These are phyloP conservation scores for Whalleya microplaca DNA, from an alignment of 2,329 filamentous ascomycete genomes.

Conservation along the genomic window DNA sequence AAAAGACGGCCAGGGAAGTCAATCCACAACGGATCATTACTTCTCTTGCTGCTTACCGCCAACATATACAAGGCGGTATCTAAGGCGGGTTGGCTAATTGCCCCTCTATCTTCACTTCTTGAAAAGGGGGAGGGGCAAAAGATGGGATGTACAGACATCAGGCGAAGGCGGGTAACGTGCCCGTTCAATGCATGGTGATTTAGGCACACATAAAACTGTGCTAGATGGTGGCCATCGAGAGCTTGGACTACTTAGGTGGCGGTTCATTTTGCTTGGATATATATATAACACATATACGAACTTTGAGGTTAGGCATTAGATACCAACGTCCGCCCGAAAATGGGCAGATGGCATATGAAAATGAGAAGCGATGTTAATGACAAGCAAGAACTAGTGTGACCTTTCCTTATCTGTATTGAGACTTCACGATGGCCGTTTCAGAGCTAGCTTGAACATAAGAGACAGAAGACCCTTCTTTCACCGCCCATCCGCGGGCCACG, in stretches of 20 bases:
- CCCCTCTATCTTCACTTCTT: conserved; percentile 11
- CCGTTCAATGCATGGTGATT: conserved; percentile 13
- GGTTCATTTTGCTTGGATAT: conserved; percentile 25
- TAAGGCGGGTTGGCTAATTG: conserved; percentile 4
- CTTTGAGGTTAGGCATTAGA: conserved; percentile 30
- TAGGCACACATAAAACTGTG: conserved; percentile 16
- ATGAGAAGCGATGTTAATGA: conserved; percentile 34
- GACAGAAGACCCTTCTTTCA: no score
- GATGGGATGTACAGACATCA: conserved; percentile 13
- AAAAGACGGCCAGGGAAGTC: conserved; percentile 28
- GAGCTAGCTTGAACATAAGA: no score
- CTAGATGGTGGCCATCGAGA: conserved; percentile 5
- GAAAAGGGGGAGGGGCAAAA: conserved; percentile 8
- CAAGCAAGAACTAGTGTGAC: conserved; percentile 10
- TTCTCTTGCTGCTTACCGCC: conserved; percentile 12
- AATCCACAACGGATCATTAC: conserved; percentile 14
- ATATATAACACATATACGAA: conserved; percentile 27
- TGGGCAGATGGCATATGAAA: conserved; percentile 35
- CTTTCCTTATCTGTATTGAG: no score
- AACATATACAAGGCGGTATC: conserved; percentile 2
- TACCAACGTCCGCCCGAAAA: conserved; percentile 33
- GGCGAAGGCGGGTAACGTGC: conserved; percentile 8
- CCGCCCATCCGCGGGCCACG: no score
- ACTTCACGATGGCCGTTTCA: no score
- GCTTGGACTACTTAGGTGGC: conserved; percentile 13